Evolutionary conservation across 345 rosid genomes (phyloP).

Genomic region (Gossypium sturtianum): DNA sequence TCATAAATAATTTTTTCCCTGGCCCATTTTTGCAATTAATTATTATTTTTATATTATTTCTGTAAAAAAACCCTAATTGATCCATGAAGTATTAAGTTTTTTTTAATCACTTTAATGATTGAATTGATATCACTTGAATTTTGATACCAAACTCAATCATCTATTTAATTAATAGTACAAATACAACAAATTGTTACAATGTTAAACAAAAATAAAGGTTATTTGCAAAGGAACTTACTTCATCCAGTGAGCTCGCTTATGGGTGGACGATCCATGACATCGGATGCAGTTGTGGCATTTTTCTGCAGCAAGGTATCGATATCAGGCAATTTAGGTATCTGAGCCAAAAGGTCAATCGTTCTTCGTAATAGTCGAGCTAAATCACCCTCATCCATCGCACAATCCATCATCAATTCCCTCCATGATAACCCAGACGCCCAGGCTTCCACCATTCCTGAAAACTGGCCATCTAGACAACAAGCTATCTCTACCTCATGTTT

Average conservation of each 20-base stretch:
- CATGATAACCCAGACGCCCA: conserved; percentile 96
- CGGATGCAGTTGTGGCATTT: conserved; percentile 57
- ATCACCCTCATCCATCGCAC: conserved; percentile 97
- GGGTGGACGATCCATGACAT: conserved; percentile 89
- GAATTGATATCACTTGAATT: no score
- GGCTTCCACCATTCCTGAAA: conserved; percentile 97
- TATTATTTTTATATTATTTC: no score
- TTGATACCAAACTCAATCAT: no score
- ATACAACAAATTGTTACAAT: background rate
- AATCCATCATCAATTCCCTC: conserved; percentile 90
- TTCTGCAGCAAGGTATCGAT: conserved; percentile 57
- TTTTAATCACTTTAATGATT: no score
- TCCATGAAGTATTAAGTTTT: no score
- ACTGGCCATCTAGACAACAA: conserved; percentile 37
- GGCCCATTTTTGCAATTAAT: no score
- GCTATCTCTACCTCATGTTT: conserved; percentile 57
- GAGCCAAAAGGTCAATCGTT: conserved; percentile 76
- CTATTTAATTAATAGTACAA: background rate
- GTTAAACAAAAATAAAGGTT: background rate
- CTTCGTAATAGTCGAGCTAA: conserved; percentile 78
- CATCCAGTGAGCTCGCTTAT: conserved; percentile 86
- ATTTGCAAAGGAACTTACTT: background rate
- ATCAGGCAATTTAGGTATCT: conserved; percentile 90
- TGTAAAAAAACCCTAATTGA: no score
- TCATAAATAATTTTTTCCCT: no score